Base-by-base conservation (phyloP, 2,329 filamentous ascomycete genomes). In the Cladosporium sp. region DNA sequence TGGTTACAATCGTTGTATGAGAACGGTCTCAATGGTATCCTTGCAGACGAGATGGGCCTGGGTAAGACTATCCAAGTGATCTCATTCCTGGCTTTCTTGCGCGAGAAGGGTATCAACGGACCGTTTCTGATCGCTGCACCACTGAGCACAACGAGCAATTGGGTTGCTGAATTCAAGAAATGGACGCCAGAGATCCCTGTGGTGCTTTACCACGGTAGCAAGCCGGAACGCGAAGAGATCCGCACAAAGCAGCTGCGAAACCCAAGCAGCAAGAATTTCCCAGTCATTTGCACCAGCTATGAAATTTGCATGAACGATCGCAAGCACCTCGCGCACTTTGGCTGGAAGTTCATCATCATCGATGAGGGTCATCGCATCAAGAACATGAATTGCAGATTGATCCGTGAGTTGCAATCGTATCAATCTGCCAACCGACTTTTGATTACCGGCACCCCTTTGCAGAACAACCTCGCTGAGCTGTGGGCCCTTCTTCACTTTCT, bases 311-410 rank as follows among this genome's bases (percentile, higher is more conserved):
- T 99, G 70, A 85, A 89, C 60, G 93, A 99, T 64, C 83, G 88
- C 32, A 86, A 89, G 47, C 85, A 85, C 30, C 73, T 99, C 4
- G 83, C 84, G 0, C 85, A 86, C 51, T 92, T 95, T 51, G 86
- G 90, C 30, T 99, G 93, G 93, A 89, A 95, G 48, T 96, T 96
- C 60, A 96, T 99, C 62, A 93, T 99, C 58, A 95, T 99, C 54
- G 92, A 99, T 59, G 93, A 99, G 70, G 93, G 93, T 0, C 93
- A 99, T 65, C 86, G 93, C 1, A 84, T 99, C 78, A 99, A 99
- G 73, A 99, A 99, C 57, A 86, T 95, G 56, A 91, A 97, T 44
- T 95, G 92, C 24, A 88, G 89, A 52, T 76, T 99, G 0, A 96
- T 97, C 56, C 86, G 89, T 42, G 89, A 96, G 58, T 73, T 99